Conservation (phyloP, 768 basidiomycete species). For the Tricholomella constricta region DNA sequence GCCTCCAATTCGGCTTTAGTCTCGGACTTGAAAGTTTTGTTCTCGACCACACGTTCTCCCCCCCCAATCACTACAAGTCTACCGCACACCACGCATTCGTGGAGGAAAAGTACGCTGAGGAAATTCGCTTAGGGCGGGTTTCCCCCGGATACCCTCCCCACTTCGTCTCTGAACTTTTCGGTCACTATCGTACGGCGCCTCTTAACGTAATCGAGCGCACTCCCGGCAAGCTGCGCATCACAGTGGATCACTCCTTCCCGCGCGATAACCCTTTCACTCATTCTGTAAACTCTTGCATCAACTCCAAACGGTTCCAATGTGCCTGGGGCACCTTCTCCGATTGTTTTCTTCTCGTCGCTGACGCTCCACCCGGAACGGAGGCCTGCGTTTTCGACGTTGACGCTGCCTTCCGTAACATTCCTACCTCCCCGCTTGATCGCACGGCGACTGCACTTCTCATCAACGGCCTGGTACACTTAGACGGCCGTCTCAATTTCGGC, state of each 20-base stretch:
- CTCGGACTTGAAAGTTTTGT: constrained; percentile 1
- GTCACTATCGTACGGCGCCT: constrained; percentile 4
- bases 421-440: not conserved
- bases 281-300: not conserved
- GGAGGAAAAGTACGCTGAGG: not conserved
- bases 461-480: not conserved
- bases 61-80: constrained; percentile 2
- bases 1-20: constrained; percentile 1
- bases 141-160: not conserved
- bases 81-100: constrained; percentile 1
- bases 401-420: not conserved
- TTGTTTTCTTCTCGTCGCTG: not conserved
- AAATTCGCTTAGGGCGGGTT: not conserved
- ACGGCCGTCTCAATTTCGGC: no score
- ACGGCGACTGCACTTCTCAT: not conserved
- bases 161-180: not conserved
- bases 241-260: constrained; percentile 2
- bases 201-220: not conserved
- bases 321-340: not conserved
- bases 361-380: not conserved
- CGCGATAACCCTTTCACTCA: not conserved
- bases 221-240: not conserved
- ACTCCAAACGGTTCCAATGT: not conserved
- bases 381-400: not conserved
- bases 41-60: not conserved